Conservation (phyloP, 202 grass and related monocot species). For the Setaria viridis region DNA sequence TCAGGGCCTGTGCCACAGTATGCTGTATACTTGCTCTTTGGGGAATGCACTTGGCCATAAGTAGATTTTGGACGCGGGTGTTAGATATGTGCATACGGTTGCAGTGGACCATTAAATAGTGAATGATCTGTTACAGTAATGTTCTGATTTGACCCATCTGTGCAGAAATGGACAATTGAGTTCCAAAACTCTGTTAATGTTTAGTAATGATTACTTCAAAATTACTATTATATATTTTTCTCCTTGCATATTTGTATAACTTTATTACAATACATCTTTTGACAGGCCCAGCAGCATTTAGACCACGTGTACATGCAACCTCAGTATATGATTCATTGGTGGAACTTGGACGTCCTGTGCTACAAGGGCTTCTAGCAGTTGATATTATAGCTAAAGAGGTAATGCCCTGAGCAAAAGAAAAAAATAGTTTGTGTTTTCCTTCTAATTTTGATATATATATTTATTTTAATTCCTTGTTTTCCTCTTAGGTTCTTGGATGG, state of each 20-base stretch:
- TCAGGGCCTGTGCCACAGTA: too few species aligned
- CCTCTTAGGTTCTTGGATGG: constrained; percentile 83
- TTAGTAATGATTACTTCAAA: background rate
- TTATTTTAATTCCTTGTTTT: constrained; percentile 47
- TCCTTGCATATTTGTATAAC: constrained; percentile 12
- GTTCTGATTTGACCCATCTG: constrained; percentile 8
- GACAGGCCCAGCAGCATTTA: constrained; percentile 93
- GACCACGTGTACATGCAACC: constrained; percentile 80
- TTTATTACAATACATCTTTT: constrained; percentile 45
- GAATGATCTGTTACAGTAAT: constrained; percentile 6
- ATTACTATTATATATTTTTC: background rate
- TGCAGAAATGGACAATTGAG: constrained; percentile 37
- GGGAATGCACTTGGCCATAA: background rate
- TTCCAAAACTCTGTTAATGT: constrained; percentile 21
- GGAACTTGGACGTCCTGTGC: constrained; percentile 83
- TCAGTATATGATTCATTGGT: constrained; percentile 73
- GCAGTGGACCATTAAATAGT: background rate
- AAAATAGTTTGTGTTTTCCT: constrained; percentile 15
- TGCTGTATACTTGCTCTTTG: background rate
- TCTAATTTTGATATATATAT: constrained; percentile 40
- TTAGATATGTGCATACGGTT: background rate
- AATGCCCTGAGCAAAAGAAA: background rate
- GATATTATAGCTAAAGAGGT: constrained; percentile 94
- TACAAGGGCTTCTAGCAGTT: constrained; percentile 87
- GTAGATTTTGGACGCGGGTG: background rate